Evolutionary conservation across 306 rosid genomes (phyloP), one percentile per base, ranked within the genome.

Genomic region (Quercus rubra): DNA sequence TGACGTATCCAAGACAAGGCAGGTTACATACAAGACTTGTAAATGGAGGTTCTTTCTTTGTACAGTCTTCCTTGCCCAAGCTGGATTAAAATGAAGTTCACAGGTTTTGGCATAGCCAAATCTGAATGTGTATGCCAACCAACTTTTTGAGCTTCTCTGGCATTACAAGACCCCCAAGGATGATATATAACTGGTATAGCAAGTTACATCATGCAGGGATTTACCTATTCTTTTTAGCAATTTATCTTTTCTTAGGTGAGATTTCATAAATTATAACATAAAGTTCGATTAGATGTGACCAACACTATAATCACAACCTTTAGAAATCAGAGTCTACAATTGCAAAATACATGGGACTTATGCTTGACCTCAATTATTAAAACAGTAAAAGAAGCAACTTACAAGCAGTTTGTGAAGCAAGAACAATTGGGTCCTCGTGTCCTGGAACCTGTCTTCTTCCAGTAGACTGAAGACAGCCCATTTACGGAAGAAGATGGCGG

Each of bases 341-440:
- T 30, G 70, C 41, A 30, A 17, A 64, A 18, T 17, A 63, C 12
- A 63, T 21, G 70, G 41, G 20, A 19, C 19, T 25, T 13, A n/a
- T 63, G n/a, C 19, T 13, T 28, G 70, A 33, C 17, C n/a, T 14
- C 70, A 28, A 63, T 28, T 41, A 41, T 41, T 41, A 30, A 64
- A 64, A 30, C 21, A 64, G 66, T 59, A 59, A 23, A 58, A 23
- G 51, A 54, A 51, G 25, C 3, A 78, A 87, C 97, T 90, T 84
- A 95, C 98, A 95, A 13, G 92, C 85, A 12, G 99, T 95, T 78
- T 95, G 88, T 41, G 97, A 85, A 49, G 99, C 93, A 38, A 95
- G 97, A 46, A 19, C 56, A 11, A 85, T 35, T 66, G 96, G 90
- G 33, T 90, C 89, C 78, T 91, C 93, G 14, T 95, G 88, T 51